Evolutionary conservation across 805 yeast genomes (phyloP).

Genomic region (Cyberlindnera amylophila): DNA sequence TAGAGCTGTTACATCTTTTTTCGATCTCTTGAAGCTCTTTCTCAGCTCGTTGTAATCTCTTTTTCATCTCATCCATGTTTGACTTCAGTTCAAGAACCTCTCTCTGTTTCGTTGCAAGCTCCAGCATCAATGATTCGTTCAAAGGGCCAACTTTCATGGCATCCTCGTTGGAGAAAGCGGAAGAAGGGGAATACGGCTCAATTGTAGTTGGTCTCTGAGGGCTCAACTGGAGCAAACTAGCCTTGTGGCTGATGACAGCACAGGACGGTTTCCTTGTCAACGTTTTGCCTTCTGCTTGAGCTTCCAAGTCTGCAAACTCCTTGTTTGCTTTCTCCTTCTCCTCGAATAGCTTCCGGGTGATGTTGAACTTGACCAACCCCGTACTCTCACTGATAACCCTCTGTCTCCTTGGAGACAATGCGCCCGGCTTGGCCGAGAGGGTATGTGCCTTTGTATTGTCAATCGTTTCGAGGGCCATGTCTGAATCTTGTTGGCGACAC

Average conservation of each 20-base stretch:
- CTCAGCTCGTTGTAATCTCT: constrained; percentile 37
- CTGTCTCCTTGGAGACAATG: constrained; percentile 23
- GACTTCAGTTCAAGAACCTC: constrained; percentile 45
- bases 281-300: neutral
- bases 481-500: neutral
- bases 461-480: constrained; percentile 9
- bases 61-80: constrained; percentile 32
- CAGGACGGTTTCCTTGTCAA: constrained; percentile 2
- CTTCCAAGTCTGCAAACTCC: constrained; percentile 17
- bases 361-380: constrained; percentile 43
- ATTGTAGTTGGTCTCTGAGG: constrained; percentile 3
- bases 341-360: constrained; percentile 16
- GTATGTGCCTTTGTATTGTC: constrained; percentile 6
- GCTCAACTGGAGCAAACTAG: constrained; percentile 9
- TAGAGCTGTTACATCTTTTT: constrained; percentile 25
- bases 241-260: constrained; percentile 1
- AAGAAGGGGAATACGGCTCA: too few relatives aligned
- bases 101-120: constrained; percentile 50
- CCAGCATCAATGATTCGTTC: constrained; percentile 30
- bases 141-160: constrained; percentile 1
- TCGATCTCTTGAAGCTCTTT: constrained; percentile 36
- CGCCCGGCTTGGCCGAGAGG: constrained; percentile 1
- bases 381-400: constrained; percentile 48
- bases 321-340: constrained; percentile 14
- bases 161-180: neutral